phyloP scores from a whole-genome alignment of 164 flowering plant species.

The Magnolia sinica region DNA sequence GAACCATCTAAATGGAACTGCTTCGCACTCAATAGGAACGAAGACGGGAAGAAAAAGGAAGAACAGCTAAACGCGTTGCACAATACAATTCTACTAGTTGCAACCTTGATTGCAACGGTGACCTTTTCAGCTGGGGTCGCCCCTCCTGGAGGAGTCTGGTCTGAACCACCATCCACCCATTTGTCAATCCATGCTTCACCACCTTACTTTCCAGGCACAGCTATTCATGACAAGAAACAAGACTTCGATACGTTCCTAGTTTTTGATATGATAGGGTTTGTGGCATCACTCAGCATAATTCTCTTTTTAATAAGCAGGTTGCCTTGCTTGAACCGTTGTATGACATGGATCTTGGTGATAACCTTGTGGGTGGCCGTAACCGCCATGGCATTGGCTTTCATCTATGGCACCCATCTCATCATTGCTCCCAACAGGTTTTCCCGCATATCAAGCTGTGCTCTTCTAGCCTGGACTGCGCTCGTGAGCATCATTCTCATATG shows the following conservation, averaged over 20 bases:
- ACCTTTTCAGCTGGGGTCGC: conserved; percentile 19
- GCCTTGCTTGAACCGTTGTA: background rate
- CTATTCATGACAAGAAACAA: background rate
- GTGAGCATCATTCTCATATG: background rate
- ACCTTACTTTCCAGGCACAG: background rate
- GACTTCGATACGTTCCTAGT: background rate
- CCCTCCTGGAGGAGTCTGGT: conserved; percentile 23
- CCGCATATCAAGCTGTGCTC: background rate
- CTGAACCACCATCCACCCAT: background rate
- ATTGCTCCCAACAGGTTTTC: fast-evolving
- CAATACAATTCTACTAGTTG: conserved; percentile 16
- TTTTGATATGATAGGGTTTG: conserved; percentile 17
- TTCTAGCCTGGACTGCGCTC: background rate
- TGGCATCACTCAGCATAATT: conserved; percentile 27
- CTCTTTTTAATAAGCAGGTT: conserved; percentile 23
- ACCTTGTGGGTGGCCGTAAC: conserved; percentile 19
- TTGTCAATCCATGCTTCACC: background rate
- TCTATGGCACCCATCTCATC: background rate
- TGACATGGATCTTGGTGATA: conserved; percentile 17
- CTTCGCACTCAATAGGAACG: background rate
- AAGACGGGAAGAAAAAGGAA: background rate
- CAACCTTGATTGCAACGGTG: conserved; percentile 20
- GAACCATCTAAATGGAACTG: background rate
- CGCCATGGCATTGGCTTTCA: conserved; percentile 13
- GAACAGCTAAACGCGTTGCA: background rate